Evolutionary conservation across 2,329 filamentous ascomycete species (phyloP), one percentile per base, ranked within the genome.

Genomic region (Beauveria australis): DNA sequence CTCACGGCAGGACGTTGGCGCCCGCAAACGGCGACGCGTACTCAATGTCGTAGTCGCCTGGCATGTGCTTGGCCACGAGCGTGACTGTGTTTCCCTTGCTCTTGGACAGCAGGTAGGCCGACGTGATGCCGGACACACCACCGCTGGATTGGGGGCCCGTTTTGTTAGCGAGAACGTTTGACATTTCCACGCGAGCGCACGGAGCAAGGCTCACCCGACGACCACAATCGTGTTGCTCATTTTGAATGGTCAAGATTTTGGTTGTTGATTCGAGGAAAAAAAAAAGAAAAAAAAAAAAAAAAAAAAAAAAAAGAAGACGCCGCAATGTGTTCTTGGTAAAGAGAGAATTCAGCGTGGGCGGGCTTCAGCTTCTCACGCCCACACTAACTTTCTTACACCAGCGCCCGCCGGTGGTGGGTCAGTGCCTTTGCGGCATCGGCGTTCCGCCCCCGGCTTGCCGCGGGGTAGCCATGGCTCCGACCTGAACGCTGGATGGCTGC

Each of bases 1-100:
- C 86, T 63, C 68, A 89, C 86, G 89, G 91, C 62, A 88, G 72
- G 68, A 86, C 87, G 69, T 94, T 93, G 63, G 91, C 91, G 16
- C 91, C 91, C 3, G 91, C 91, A 89, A 90, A 95, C 1, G 91
- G 91, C 6, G 90, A 95, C 0, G 90, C 87, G 72, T 96, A 97
- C 78, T 95, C 89, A 66, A 92, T 88, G 66, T 93, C 89, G 73
- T 93, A 94, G 76, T 97, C 92, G 41, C 92, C 92, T 0, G 92
- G 92, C 88, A 96, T 94, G 71, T 96, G 89, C 70, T 93, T 95
- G 5, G 91, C 88, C 37, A 91, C 78, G 41, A 95, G 78, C 0
- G 89, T 92, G 64, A 95, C 71, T 19, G 65, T 70, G 63, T 80
- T 78, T 41, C 67, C 70, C 55, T 74, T 72, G 66, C 73, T 73